Evolutionary conservation across 345 rosid genomes (phyloP).

Genomic region (Lumnitzera littorea): DNA sequence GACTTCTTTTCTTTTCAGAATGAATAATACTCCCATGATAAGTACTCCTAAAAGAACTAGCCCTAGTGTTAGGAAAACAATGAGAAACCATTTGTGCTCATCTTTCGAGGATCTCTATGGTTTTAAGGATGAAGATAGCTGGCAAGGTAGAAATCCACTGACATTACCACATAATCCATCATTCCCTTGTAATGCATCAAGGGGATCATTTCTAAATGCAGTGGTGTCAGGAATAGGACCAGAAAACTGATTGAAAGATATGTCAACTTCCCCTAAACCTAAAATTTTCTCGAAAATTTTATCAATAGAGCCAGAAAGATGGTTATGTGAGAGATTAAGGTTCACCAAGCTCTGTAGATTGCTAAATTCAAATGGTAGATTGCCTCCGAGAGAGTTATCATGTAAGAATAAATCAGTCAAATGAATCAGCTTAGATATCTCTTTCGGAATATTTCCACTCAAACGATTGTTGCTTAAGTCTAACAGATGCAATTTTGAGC

Average conservation of each 20-base stretch:
- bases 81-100: not conserved
- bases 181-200: constrained; percentile 6
- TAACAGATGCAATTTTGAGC: not conserved
- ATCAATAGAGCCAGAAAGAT: constrained; percentile 22
- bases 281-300: not conserved
- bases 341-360: not conserved
- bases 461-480: constrained; percentile 28
- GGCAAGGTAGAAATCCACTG: constrained; percentile 12
- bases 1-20: not conserved
- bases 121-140: too few species aligned
- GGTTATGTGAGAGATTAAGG: too few species aligned
- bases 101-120: not conserved
- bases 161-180: not conserved
- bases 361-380: constrained; percentile 11
- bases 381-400: constrained; percentile 15
- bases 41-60: constrained; percentile 4
- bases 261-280: constrained; percentile 8
- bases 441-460: constrained; percentile 13
- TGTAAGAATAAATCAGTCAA: constrained; percentile 1
- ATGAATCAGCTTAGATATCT: constrained; percentile 3
- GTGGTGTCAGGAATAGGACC: constrained; percentile 27
- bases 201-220: constrained; percentile 18
- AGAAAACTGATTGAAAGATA: constrained; percentile 21
- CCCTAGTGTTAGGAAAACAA: not conserved
- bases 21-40: not conserved